Conservation (phyloP, 2,329 filamentous ascomycete species). For the Grosmannia huntii region DNA sequence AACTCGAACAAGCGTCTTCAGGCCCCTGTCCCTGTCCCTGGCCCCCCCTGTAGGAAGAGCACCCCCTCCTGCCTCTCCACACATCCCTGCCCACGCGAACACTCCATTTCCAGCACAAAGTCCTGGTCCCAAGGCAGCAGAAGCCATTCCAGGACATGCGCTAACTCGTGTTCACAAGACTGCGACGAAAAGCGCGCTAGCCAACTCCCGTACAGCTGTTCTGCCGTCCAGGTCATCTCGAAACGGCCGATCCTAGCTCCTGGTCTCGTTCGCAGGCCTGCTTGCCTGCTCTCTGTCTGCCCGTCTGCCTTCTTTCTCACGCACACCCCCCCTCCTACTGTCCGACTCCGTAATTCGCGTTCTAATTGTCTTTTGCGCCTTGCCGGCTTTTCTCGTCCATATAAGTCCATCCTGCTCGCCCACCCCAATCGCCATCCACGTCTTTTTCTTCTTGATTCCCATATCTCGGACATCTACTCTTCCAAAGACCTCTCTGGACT, state of each 20-base stretch:
- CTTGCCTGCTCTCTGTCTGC: background rate
- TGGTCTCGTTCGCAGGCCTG: background rate
- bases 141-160: background rate
- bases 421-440: background rate
- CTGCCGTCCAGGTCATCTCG: constrained; percentile 8
- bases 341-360: background rate
- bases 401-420: constrained; percentile 7
- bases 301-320: background rate
- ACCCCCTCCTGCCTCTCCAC: background rate
- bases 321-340: background rate
- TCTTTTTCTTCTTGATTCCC: background rate
- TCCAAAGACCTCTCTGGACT: background rate
- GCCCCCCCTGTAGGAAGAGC: no score
- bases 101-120: background rate
- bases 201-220: background rate
- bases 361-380: background rate
- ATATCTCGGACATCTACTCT: background rate
- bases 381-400: constrained; percentile 4
- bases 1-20: background rate
- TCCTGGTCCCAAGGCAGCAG: background rate
- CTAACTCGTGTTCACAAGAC: constrained; percentile 8
- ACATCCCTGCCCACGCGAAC: background rate
- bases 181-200: background rate
- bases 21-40: background rate
- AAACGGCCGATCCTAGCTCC: constrained; percentile 11